Evolutionary conservation across 176 grass and related monocot species (phyloP), one percentile per base, ranked within the genome.

Genomic region (Oryza punctata): DNA sequence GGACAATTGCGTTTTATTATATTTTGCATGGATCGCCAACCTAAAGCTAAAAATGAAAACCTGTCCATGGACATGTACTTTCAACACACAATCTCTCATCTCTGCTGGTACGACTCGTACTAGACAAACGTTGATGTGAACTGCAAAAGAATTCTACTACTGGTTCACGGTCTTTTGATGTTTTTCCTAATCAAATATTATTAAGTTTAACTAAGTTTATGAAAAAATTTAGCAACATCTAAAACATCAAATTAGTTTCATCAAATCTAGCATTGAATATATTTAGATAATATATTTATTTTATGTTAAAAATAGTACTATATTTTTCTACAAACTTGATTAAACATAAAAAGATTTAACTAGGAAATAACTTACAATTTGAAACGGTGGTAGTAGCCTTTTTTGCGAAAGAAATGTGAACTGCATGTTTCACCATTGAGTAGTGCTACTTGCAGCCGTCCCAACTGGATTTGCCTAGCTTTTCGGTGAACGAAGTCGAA

Each of bases 21-120:
- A 38, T 72, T 23, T 40, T 27, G 25, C 82, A 85, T 69, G 81
- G 60, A 83, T 73, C 18, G 45, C 30, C 9, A 69, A 54, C 66
- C 19, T 23, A 60, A 60, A 60, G 54, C 54, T 60, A 6, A 16
- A 46, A 19, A 19, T 19, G 49, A 18, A 7, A 6, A 18, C 26
- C 26, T 28, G 25, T 70, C 67, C 18, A 23, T 41, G 18, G 41
- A 2, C 85, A 87, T 27, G 49, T 76, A 3, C 78, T 76, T 78
- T 75, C 7, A 19, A 28, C 15, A 1, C 8, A 44, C 27, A 59
- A 43, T 41, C 35, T 65, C 6, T 68, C 33, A 30, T 81, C 13
- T 57, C 54, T 60, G 19, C 54, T n/a, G 23, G 54, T 60, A 60
- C 54, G 19, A 60, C 19, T 60, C 54, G 54, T 52, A 52, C 49